Base-by-base conservation (phyloP, 208 protist species). In the Crithidia brevicula region DNA sequence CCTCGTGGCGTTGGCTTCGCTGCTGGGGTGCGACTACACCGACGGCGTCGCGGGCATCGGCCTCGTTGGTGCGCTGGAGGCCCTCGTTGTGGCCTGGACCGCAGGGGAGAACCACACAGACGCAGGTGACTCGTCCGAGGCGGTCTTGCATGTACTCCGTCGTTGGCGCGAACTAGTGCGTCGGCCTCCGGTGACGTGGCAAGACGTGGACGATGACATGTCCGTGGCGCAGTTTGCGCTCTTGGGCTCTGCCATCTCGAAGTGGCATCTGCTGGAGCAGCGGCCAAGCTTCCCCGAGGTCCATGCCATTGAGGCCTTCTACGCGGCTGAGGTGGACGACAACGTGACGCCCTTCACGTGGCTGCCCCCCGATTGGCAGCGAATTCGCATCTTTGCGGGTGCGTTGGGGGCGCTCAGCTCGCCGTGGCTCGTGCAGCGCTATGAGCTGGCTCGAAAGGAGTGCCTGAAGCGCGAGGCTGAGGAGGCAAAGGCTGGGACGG, bases 11-110 rank as follows among this genome's bases (percentile, higher is more conserved):
- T 75, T 99, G 9, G 96, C 95, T 10, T 74, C 95, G 40, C 77
- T 98, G 9, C 86, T 99, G n/a, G 97, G 97, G n/a, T 96, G 86
- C 52, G 97, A 99, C 76, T 99, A 99, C 82, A 92, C 86, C 4
- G 86, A 97, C 16, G 97, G 97, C 15, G 81, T 98, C 34, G 13
- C 68, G 20, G 94, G 96, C 47, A 82, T 99, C 22, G 95, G 95
- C 8, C 54, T 96, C 11, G 60, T 85, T 2, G 85, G 83, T 22
- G 77, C 86, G 4, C 60, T 96, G 27, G 67, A 83, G 34, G 86
- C 85, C 4, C 61, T 96, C 6, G 71, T 80, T 2, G 59, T 82
- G 36, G 34, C 83, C 7, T 96, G 90, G 88, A 49, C 59, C 2
- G n/a, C 57, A 8, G 22, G 2, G 22, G 52, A 69, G 20, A 57